Base-by-base conservation (phyloP, 192 early-diverging fungal species). In the Mortierella alpina region DNA sequence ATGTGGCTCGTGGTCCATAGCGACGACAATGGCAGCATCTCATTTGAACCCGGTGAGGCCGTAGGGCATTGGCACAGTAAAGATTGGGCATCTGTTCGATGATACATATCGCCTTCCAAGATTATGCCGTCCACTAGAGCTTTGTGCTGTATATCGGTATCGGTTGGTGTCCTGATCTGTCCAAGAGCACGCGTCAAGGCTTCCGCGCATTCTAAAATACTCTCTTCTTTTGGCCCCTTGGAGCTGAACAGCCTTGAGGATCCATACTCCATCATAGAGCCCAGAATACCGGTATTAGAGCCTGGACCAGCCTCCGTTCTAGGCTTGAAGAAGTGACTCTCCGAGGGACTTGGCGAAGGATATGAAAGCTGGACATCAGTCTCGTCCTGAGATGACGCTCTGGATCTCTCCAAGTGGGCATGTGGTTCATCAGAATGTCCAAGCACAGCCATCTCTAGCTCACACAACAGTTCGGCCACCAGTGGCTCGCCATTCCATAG, bases 1-100 rank as follows among this genome's bases (percentile, higher is more conserved):
- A 79, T 31, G 39, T 79, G 76, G 31, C 69, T 79, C 8, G 76
- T 70, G 6, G 51, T 63, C 76, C 76, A 79, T 3, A 79, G 59
- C 7, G 63, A 67, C 0, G 52, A 46, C 14, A 68, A 20, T 13
- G 62, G 68, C n/a, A 61, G 11, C n/a, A 31, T 8, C 5, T n/a
- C 5, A 3, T 40, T 45, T 23, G 51, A 20, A 18, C 47, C 14
- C 7, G 39, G 7, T 2, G 5, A 11, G 12, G 8, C 44, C 2
- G 31, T 5, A 11, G 31, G 57, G 40, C 53, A 67, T 20, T 67
- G 53, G 15, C 63, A 65, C 11, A 0, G 1, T 31, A 31, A 31
- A 31, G 31, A 31, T 31, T 31, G 54, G 0, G 1, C n/a, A 55
- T 18, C 11, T 51, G 17, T 51, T 4, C 17, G 50, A 51, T 51